Conservation (phyloP, 148 eudicot genomes). For the Fagopyrum homotropicum region DNA sequence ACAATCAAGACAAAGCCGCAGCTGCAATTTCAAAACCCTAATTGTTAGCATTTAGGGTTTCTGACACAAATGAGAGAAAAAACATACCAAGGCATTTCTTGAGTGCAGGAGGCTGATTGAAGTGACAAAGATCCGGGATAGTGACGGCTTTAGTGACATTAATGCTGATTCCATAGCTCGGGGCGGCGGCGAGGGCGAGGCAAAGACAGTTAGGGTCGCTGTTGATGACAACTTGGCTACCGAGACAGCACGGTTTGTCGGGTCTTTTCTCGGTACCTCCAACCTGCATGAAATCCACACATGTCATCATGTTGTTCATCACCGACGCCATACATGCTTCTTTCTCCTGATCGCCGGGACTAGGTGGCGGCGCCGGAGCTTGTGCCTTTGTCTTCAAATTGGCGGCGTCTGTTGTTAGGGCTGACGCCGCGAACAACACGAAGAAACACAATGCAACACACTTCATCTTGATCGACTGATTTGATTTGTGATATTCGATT, state of each 20-base stretch:
- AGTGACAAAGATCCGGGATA: neutral
- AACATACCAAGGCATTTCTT: neutral
- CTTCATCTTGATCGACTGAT: neutral
- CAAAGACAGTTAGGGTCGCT: neutral
- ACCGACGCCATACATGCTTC: neutral
- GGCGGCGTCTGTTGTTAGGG: neutral
- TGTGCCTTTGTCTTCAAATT: neutral
- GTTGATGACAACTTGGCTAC: neutral
- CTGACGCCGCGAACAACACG: neutral
- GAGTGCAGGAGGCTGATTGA: neutral
- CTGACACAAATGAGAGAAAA: neutral
- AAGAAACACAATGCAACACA: neutral
- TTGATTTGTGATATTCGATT: no score
- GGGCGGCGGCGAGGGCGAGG: neutral
- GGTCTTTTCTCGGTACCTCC: neutral
- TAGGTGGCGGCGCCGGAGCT: neutral
- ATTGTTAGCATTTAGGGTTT: no score
- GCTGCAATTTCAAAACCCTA: no score
- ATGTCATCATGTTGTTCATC: conserved; percentile 1
- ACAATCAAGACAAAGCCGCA: no score
- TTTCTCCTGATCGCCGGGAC: neutral
- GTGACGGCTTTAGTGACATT: neutral
- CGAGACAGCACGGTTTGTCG: neutral
- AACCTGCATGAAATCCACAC: neutral
- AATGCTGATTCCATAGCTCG: neutral